Base-by-base conservation (phyloP, 805 yeast genomes). In the Starmerella apicola region DNA sequence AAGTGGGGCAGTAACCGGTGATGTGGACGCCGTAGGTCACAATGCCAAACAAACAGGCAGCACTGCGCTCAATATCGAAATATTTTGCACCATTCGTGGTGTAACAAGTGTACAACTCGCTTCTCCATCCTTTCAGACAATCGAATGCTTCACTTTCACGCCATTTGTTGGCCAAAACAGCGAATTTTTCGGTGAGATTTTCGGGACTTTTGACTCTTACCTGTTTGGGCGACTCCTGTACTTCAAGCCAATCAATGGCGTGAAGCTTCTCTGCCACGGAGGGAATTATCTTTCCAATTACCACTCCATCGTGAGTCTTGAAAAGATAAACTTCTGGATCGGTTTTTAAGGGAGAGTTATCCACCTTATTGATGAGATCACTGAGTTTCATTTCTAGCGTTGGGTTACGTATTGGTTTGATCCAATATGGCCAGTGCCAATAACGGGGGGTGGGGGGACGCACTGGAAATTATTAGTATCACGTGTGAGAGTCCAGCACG, bases 1-100 rank as follows among this genome's bases (percentile, higher is more conserved):
- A 26, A 52, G 24, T 56, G 6, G 50, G 46, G 19, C 20, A 12
- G 51, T 74, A 91, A 1, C 96, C 97, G 49, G 74, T 81, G 21
- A 86, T 66, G 57, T 91, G 97, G 3, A 78, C 78, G 1, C 98
- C 98, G 57, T 84, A 85, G 44, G 94, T 83, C 1, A 81, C 76
- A 9, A 91, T 79, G 0, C 98, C 98, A 31, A 88, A 55, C 12
- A 84, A 59, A 1, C 82, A 80, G 12, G 93, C 73, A 42, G 83
- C 73, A 0, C 95, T 78, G 31, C 98, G 66, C 57, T 91, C 98
- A 4, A 84, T 59, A 4, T 66, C 61, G 49, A 84, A 60, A 52
- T 88, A 91, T 0, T 80, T 79, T 1, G 41, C 46, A 15, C 64
- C 62, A 0, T 63, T 44, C 0, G 78, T 75, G 40, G 70, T 67